Evolutionary conservation across 352 stramenopile species (phyloP).

Genomic region (Peronospora belbahrii): DNA sequence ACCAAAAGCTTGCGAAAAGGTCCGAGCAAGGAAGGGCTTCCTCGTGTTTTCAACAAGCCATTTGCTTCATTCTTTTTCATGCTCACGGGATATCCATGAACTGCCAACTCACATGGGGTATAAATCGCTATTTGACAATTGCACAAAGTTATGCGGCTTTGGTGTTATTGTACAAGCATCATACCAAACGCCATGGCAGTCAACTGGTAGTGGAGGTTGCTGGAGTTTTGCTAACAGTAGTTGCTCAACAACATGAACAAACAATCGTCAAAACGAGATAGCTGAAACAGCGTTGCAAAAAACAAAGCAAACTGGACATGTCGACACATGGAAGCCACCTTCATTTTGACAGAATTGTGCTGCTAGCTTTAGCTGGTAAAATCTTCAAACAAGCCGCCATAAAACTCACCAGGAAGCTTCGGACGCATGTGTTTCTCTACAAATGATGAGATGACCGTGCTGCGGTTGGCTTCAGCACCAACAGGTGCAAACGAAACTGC

Average conservation of each 20-base stretch:
- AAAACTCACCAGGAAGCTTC: conserved; percentile 81
- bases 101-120: conserved; percentile 40
- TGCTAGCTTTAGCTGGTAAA: conserved; percentile 25
- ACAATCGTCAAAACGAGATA: conserved; percentile 6
- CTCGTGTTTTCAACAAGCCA: conserved; percentile 11
- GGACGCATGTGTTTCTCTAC: conserved; percentile 77
- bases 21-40: too few relatives aligned
- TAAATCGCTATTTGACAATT: conserved; percentile 74
- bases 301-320: conserved; percentile 11
- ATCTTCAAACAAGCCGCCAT: conserved; percentile 70
- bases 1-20: too few relatives aligned
- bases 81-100: conserved; percentile 54
- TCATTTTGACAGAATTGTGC: not conserved
- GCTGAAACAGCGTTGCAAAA: conserved; percentile 1
- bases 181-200: too few relatives aligned
- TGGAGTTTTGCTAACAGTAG: conserved; percentile 61
- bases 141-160: too few relatives aligned
- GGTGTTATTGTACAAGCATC: too few relatives aligned
- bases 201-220: too few relatives aligned
- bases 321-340: conserved; percentile 16
- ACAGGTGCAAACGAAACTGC: conserved; percentile 52
- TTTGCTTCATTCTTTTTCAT: conserved; percentile 35
- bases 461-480: conserved; percentile 62
- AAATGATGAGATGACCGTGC: conserved; percentile 60
- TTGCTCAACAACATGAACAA: too few relatives aligned